Base-by-base conservation (phyloP, 345 rosid genomes). In the Trapa bicornis region DNA sequence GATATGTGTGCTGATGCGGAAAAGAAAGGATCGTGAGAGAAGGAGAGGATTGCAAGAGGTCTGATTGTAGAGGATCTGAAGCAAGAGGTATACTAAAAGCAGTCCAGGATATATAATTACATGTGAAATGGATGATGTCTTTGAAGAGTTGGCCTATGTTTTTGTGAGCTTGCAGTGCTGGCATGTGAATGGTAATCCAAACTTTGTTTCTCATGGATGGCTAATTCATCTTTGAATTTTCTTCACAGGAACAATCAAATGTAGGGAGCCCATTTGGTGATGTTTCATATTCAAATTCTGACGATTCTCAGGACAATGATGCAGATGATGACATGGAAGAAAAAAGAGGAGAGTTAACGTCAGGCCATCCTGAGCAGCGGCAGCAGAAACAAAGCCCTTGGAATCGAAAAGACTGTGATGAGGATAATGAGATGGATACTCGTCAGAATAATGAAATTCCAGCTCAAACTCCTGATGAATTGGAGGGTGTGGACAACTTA, bases 21-120 rank as follows among this genome's bases (percentile, higher is more conserved):
- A 90, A 48, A 89, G 92, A 78, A 85, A 86, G 76, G 97, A 91
- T 79, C 91, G 97, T 35, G 92, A 92, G 90, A 84, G 68, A 85
- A 39, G 71, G 87, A 76, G 62, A 75, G 88, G 71, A 73, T 80
- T 68, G 79, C 79, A 74, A 81, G 80, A 75, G 92, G 86, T 68
- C 83, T 77, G 57, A 69, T 68, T 58, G 57, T 52, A 67, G 85
- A 80, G 66, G 87, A 88, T 74, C 69, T 71, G 53, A 89, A 83
- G 81, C 84, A 80, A 72, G 88, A 85, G 88, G 90, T 87, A 71
- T 11, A 60, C 41, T 32, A 48, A 16, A 58, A 6, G 45, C 64
- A 22, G 63, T 38, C 11, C 2, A 35, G 50, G 42, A 38, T 39
- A 8, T 64, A 17, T 37, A 37, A 5, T 37, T 37, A 37, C 13